Evolutionary conservation across 2,329 filamentous ascomycete genomes (phyloP).

Genomic region (Monosporascus sp.): DNA sequence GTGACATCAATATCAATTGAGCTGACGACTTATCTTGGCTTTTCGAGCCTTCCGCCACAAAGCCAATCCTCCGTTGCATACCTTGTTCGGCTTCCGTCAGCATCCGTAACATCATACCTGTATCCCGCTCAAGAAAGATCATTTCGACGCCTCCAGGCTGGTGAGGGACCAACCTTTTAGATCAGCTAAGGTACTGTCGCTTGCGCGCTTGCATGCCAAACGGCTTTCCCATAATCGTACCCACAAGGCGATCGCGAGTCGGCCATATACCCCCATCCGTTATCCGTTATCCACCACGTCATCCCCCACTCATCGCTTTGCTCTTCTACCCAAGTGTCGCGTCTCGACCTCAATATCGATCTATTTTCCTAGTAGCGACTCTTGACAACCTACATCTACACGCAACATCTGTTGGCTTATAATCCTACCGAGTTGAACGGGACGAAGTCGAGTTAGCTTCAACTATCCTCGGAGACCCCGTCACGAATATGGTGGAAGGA

Average conservation of each 20-base stretch:
- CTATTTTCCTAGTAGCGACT: constrained; percentile 7
- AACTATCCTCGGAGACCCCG: constrained; percentile 7
- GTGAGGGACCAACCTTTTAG: neutral
- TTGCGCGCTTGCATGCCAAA: neutral
- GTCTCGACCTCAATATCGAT: constrained; percentile 5
- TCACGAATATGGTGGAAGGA: constrained; percentile 86
- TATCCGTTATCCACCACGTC: neutral
- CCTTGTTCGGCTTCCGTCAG: neutral
- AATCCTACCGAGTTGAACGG: constrained; percentile 2
- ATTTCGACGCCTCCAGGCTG: neutral
- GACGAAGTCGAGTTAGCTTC: constrained; percentile 17
- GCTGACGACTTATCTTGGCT: neutral
- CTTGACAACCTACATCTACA: constrained; percentile 4
- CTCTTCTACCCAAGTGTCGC: constrained; percentile 9
- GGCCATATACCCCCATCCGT: too few relatives aligned
- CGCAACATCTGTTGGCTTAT: constrained; percentile 3
- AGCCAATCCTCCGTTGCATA: neutral
- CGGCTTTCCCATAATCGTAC: neutral
- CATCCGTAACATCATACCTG: neutral
- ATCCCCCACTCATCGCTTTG: constrained; percentile 1
- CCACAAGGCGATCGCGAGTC: neutral
- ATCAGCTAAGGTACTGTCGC: neutral
- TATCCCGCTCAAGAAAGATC: neutral
- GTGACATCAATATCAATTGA: neutral
- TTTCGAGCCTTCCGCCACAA: neutral